Evolutionary conservation across 306 rosid species (phyloP).

Genomic region (Inga oerstediana): DNA sequence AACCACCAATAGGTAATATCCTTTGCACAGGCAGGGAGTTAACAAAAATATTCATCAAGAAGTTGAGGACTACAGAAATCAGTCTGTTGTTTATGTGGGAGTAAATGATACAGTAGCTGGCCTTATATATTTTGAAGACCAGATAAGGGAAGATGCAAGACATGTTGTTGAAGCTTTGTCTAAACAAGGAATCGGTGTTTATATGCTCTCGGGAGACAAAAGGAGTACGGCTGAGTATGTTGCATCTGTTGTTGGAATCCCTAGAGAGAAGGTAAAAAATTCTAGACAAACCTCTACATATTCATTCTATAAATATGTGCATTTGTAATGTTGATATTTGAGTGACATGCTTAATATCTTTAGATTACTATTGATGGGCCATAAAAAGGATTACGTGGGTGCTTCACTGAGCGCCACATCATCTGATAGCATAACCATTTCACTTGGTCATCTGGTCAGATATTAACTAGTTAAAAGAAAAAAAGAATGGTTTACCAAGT

Average conservation of each 20-base stretch:
- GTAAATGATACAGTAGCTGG: conserved; percentile 73
- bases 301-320: conserved; percentile 19
- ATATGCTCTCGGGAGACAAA: conserved; percentile 97
- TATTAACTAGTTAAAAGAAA: background rate
- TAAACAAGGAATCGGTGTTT: conserved; percentile 68
- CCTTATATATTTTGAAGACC: conserved; percentile 81
- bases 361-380: background rate
- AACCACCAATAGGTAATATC: conserved; percentile 17
- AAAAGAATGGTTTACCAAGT: background rate
- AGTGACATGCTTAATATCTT: background rate
- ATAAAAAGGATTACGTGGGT: background rate
- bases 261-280: conserved; percentile 67
- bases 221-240: conserved; percentile 80
- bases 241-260: conserved; percentile 88
- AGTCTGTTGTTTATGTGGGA: conserved; percentile 86
- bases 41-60: conserved; percentile 47
- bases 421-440: background rate
- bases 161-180: conserved; percentile 65
- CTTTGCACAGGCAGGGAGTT: conserved; percentile 74
- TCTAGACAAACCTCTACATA: conserved; percentile 12
- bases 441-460: background rate
- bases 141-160: conserved; percentile 85
- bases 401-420: background rate
- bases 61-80: conserved; percentile 54
- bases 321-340: conserved; percentile 5